Evolutionary conservation across 2,329 filamentous ascomycete species (phyloP), one percentile per base, ranked within the genome.

Genomic region (Huntiella moniliformis): DNA sequence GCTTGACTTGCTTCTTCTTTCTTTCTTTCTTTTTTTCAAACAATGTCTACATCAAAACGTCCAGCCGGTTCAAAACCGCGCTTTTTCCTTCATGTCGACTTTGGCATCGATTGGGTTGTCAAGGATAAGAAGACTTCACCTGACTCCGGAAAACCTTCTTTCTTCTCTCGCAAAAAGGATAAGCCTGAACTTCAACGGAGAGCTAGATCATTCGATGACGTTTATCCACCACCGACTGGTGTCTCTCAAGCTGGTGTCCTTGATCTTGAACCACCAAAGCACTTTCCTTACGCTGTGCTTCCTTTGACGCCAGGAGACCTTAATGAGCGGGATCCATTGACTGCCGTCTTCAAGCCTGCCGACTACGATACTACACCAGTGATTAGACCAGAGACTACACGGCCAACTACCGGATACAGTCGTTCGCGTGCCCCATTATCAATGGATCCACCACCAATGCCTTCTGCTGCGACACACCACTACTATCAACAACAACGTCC

Each of bases 81-180:
- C 34, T 58, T 72, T 45, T 71, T 69, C 48, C 56, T 72, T 7
- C 65, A 68, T 46, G 56, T 73, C 49, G 68, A 70, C 53, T 68
- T 71, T 49, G 67, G 69, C 28, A 56, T 73, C 17, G 69, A 68
- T 1, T 70, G 66, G 62, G 61, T 62, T 18, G 60, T 60, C n/a
- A 62, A 61, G 35, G 60, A 65, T 6, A 42, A 42, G 15, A 42
- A 42, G 34, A 42, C 16, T 13, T 34, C 40, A 34, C 8, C 34
- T 42, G 33, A 13, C 11, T 38, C 54, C 53, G 38, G 48, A 46
- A 50, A 39, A 28, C 48, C 34, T 47, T 41, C 28, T 32, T 22
- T 15, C 31, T 45, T 45, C 38, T 38, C 42, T 40, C 43, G 33
- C 52, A 51, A 17, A 38, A 51, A 38, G 52, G 53, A 44, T 50